Percentiles rank a stretch among this genome's conserved stretches.
Conservation (phyloP, 192 early-diverging fungal genomes). For the Mortierella claussenii region DNA sequence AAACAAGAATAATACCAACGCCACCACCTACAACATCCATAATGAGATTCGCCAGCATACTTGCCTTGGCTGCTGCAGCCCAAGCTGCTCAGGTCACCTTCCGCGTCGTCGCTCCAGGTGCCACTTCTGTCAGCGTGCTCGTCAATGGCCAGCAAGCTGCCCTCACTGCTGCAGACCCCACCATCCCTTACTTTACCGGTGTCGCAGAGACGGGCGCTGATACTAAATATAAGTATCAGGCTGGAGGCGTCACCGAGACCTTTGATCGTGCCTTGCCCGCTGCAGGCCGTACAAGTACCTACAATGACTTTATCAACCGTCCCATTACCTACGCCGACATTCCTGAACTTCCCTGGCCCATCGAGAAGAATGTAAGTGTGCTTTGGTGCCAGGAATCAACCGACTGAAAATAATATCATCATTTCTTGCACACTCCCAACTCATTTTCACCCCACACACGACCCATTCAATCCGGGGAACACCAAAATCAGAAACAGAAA, state of each 20-base stretch:
- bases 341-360: conserved; percentile 51
- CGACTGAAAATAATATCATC: too few species aligned
- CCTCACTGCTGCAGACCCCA: conserved; percentile 47
- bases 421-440: too few species aligned
- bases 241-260: conserved; percentile 40
- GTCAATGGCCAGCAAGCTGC: conserved; percentile 42
- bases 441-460: too few species aligned
- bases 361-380: conserved; percentile 30
- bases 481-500: neutral
- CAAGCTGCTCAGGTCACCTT: conserved; percentile 57
- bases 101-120: conserved; percentile 56
- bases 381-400: too few species aligned
- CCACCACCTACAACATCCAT: too few species aligned
- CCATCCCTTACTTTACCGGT: conserved; percentile 54
- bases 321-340: conserved; percentile 58
- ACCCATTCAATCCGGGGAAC: too few species aligned
- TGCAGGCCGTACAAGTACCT: conserved; percentile 21
- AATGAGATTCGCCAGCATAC: neutral
- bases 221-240: conserved; percentile 58
- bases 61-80: conserved; percentile 27
- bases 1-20: too few species aligned
- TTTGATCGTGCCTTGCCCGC: conserved; percentile 55
- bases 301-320: conserved; percentile 57
- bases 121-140: conserved; percentile 46
- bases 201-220: conserved; percentile 38